These are phyloP conservation scores for Erythrophleum ivorense DNA, from an alignment of 331 rosid genomes.

Conservation along the genomic window DNA sequence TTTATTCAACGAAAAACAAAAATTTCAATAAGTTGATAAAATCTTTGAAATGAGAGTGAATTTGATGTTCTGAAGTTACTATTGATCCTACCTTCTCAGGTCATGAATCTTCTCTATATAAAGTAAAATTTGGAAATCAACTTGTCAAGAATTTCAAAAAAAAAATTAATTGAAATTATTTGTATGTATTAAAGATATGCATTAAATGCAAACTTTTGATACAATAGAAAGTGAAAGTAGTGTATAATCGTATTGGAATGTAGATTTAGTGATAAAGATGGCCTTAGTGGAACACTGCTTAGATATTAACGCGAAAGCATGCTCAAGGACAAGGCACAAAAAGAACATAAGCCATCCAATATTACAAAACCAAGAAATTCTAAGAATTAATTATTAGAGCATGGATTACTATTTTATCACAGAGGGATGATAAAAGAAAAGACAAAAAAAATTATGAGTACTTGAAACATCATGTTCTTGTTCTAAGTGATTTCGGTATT, in stretches of 20 bases:
- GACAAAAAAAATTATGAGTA: not conserved
- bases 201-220: constrained; percentile 27
- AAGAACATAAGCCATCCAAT: constrained; percentile 45
- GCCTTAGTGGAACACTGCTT: constrained; percentile 65
- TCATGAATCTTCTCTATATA: too few relatives aligned
- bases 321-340: constrained; percentile 69
- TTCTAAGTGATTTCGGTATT: constrained; percentile 58
- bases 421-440: not conserved
- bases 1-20: not conserved
- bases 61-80: not conserved
- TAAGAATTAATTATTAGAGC: constrained; percentile 25
- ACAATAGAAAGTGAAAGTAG: not conserved
- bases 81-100: not conserved
- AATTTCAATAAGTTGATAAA: not conserved
- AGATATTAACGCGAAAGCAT: constrained; percentile 75
- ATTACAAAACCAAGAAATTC: constrained; percentile 3
- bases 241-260: not conserved
- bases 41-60: not conserved
- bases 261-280: constrained; percentile 54
- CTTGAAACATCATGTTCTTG: constrained; percentile 54
- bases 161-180: too few relatives aligned
- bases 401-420: constrained; percentile 46
- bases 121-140: too few relatives aligned
- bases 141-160: too few relatives aligned
- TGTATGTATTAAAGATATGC: too few relatives aligned